phyloP scores from a whole-genome alignment of 208 protist species.

The Trypanosoma brucei region DNA sequence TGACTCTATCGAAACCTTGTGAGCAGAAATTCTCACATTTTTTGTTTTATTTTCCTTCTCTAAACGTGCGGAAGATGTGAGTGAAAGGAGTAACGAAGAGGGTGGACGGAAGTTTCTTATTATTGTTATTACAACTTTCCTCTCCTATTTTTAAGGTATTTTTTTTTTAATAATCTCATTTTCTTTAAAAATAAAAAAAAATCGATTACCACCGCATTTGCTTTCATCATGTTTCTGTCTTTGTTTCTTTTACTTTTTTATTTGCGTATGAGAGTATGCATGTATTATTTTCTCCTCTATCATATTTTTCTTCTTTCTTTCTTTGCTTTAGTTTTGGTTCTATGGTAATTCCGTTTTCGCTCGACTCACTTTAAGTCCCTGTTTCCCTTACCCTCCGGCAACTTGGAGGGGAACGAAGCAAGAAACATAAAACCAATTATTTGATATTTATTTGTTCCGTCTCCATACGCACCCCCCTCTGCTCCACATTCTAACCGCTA shows the following conservation, averaged over 20 bases:
- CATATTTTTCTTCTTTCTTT: no score
- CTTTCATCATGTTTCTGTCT: background rate
- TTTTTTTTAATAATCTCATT: constrained; percentile 2
- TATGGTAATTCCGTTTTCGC: no score
- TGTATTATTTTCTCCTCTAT: no score
- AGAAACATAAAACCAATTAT: no score
- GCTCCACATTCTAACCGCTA: no score
- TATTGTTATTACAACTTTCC: background rate
- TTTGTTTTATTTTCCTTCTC: background rate
- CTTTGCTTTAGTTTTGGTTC: no score
- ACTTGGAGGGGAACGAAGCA: no score
- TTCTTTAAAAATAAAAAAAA: background rate
- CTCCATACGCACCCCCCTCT: no score
- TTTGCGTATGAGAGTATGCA: background rate
- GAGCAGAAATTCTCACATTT: background rate
- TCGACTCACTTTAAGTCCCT: no score
- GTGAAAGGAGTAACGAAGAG: background rate
- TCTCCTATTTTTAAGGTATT: constrained; percentile 2
- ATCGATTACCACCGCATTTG: background rate
- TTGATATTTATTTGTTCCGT: no score
- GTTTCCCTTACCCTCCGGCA: no score
- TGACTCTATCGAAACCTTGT: background rate
- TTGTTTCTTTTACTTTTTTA: background rate
- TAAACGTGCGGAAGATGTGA: background rate
- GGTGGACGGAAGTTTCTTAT: background rate